Percentiles rank a stretch among this genome's conserved stretches.
phyloP scores from a whole-genome alignment of 805 yeast species.

The Saturnispora galanensis region DNA sequence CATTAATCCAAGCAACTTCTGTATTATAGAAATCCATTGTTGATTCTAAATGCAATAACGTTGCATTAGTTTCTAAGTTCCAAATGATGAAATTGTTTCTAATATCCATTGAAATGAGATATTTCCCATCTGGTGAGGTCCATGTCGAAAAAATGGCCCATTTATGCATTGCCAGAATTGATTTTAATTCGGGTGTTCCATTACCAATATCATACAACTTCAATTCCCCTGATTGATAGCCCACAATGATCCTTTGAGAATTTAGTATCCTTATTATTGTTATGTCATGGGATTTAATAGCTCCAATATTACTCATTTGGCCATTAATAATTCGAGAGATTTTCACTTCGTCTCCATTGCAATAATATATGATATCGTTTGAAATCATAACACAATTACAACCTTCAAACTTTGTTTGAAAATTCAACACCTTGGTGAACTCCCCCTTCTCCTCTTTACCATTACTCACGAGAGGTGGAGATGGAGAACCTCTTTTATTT shows the following conservation, averaged over 20 bases:
- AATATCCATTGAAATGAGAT: constrained; percentile 50
- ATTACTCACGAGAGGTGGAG: too few relatives aligned
- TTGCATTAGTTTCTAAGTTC: constrained; percentile 50
- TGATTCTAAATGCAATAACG: constrained; percentile 36
- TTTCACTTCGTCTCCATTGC: too few relatives aligned
- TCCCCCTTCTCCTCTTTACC: not conserved
- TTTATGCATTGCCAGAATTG: constrained; percentile 42
- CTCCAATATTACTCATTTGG: too few relatives aligned
- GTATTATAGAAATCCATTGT: constrained; percentile 29
- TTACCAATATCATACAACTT: constrained; percentile 52
- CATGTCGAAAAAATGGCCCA: constrained; percentile 44
- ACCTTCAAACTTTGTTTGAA: not conserved
- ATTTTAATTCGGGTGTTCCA: constrained; percentile 34
- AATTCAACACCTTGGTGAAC: constrained; percentile 4
- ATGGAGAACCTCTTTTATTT: too few relatives aligned
- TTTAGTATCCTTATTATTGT: too few relatives aligned
- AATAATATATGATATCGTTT: too few relatives aligned
- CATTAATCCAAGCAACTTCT: constrained; percentile 68
- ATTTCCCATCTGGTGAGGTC: constrained; percentile 52
- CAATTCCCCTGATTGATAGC: constrained; percentile 52
- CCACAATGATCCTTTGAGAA: not conserved
- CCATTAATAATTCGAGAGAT: too few relatives aligned
- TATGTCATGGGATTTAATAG: too few relatives aligned
- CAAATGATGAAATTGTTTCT: constrained; percentile 49
- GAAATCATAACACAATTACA: not conserved